These are phyloP conservation scores for Funneliformis geosporum DNA, from an alignment of 192 early-diverging fungal genomes.

Conservation along the genomic window DNA sequence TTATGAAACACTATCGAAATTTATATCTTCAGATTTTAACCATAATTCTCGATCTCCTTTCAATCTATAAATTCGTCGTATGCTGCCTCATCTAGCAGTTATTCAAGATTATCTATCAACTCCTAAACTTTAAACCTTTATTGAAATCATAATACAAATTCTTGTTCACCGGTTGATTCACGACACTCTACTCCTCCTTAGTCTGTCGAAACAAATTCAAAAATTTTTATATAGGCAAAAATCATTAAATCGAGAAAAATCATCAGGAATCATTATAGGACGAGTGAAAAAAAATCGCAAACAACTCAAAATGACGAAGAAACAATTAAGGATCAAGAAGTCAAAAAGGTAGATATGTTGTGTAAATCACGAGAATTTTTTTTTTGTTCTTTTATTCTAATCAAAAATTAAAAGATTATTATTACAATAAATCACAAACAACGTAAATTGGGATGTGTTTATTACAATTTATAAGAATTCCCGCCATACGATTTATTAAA, in stretches of 20 bases:
- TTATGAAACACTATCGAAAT: not conserved
- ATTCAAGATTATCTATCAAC: too few relatives aligned
- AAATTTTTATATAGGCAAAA: not conserved
- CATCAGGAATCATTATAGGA: not conserved
- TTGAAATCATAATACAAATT: not conserved
- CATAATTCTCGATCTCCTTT: too few relatives aligned
- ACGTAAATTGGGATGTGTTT: slow-evolving; percentile 41
- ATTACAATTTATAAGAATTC: too few relatives aligned
- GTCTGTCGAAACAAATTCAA: not conserved
- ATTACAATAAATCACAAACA: slow-evolving; percentile 39
- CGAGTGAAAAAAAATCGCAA: not conserved
- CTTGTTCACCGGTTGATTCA: not conserved
- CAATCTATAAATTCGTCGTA: too few relatives aligned
- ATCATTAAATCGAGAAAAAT: not conserved
- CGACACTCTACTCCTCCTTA: not conserved
- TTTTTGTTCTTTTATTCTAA: not conserved
- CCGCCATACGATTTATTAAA: too few relatives aligned
- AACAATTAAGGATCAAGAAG: not conserved
- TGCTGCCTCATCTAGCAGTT: too few relatives aligned
- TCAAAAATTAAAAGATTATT: slow-evolving; percentile 34
- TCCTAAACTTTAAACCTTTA: not conserved
- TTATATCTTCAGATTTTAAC: not conserved
- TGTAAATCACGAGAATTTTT: not conserved
- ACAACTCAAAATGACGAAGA: too few relatives aligned
- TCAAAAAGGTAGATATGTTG: not conserved